Conservation (phyloP, 2,329 filamentous ascomycete species). For the Cladosporium colombiae region DNA sequence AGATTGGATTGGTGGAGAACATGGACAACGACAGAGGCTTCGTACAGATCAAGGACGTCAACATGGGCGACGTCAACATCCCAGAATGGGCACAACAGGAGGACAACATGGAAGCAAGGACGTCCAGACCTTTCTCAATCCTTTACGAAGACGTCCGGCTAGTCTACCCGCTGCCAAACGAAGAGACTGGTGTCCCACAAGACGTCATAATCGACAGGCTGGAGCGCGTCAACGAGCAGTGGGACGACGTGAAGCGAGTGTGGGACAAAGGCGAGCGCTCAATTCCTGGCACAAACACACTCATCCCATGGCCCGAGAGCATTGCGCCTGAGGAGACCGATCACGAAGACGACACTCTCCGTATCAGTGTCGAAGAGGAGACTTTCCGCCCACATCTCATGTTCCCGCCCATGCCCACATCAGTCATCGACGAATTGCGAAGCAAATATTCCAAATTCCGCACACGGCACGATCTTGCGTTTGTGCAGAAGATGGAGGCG, state of each 20-base stretch:
- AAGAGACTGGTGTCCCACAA: conserved; percentile 61
- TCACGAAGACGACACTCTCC: conserved; percentile 68
- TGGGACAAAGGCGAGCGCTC: conserved; percentile 51
- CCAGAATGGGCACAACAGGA: conserved; percentile 45
- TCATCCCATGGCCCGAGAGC: conserved; percentile 74
- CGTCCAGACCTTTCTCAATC: neutral
- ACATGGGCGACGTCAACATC: conserved; percentile 45
- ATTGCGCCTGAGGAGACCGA: conserved; percentile 52
- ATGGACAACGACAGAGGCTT: conserved; percentile 47
- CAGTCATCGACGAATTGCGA: conserved; percentile 82
- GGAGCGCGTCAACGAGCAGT: conserved; percentile 39
- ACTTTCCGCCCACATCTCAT: conserved; percentile 80
- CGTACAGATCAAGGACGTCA: conserved; percentile 42
- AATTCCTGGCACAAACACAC: conserved; percentile 69
- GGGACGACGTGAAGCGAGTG: conserved; percentile 46
- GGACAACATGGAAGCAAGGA: conserved; percentile 50
- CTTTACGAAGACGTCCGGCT: conserved; percentile 75
- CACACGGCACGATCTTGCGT: conserved; percentile 75
- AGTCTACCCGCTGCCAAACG: conserved; percentile 72
- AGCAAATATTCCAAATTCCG: conserved; percentile 81
- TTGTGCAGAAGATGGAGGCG: conserved; percentile 63
- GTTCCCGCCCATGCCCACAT: conserved; percentile 72
- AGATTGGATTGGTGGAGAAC: conserved; percentile 70
- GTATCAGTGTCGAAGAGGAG: conserved; percentile 70
- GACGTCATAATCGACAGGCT: conserved; percentile 80